A percentile compares a stretch with the other conserved stretches of the same genome.
Conservation (phyloP, 176 grass and related monocot species). For the Zoysia pacifica region DNA sequence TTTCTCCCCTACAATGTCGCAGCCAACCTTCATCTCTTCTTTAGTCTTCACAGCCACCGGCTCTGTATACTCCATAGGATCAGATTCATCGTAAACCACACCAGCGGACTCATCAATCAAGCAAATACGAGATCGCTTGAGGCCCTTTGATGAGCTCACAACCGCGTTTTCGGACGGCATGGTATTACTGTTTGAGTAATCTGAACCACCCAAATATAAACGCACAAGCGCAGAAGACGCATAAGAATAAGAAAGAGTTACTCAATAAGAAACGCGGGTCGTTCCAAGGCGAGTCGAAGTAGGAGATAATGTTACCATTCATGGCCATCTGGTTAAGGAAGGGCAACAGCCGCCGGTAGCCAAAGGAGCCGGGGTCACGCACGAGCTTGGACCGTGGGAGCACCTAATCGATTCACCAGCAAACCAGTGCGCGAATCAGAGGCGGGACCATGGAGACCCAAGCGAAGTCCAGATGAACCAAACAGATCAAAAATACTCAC, state of each 20-base stretch:
- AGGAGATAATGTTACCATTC: constrained; percentile 21
- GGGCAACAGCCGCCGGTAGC: constrained; percentile 53
- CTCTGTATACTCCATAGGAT: background rate
- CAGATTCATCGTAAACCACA: background rate
- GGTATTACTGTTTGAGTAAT: background rate
- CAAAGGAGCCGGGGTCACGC: constrained; percentile 45
- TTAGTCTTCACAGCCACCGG: background rate
- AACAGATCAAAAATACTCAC: constrained; percentile 16
- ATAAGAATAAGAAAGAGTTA: background rate
- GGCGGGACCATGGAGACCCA: background rate
- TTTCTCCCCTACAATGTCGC: background rate
- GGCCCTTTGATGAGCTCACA: background rate
- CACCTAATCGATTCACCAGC: background rate
- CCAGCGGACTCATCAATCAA: background rate
- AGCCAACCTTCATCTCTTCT: constrained; percentile 36
- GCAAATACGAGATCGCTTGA: background rate
- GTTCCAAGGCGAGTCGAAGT: background rate
- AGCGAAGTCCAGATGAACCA: background rate
- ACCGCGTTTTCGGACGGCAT: background rate
- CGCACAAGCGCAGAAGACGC: background rate
- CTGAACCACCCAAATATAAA: background rate
- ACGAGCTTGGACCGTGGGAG: constrained; percentile 52
- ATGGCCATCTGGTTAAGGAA: constrained; percentile 52
- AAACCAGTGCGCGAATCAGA: background rate
- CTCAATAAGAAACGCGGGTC: background rate